phyloP scores from a whole-genome alignment of 192 early-diverging fungal genomes.

The Entomortierella beljakovae region DNA sequence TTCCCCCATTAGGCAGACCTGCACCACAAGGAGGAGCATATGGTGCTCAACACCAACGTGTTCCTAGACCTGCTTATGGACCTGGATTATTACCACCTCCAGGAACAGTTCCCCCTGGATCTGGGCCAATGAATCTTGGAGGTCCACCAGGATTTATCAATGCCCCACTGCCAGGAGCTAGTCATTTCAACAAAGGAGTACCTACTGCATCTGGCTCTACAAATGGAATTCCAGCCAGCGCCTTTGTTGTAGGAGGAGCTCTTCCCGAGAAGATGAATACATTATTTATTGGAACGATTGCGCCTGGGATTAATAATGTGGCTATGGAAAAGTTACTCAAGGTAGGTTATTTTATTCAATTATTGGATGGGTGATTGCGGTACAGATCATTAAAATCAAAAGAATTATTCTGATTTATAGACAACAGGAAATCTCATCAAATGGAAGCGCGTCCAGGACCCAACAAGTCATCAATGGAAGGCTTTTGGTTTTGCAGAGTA shows the following conservation, averaged over 20 bases:
- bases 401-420: constrained; percentile 42
- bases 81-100: constrained; percentile 25
- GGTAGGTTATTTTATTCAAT: too few relatives aligned
- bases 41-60: constrained; percentile 6
- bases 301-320: constrained; percentile 73
- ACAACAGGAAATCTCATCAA: constrained; percentile 72
- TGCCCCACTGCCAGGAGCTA: neutral
- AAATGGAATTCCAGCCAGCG: neutral
- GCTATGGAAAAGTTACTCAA: constrained; percentile 74
- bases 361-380: too few relatives aligned
- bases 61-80: constrained; percentile 23
- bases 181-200: neutral
- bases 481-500: constrained; percentile 83
- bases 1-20: neutral
- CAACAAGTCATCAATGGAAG: constrained; percentile 60
- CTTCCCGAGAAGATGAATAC: constrained; percentile 72
- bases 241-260: constrained; percentile 35
- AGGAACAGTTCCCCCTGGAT: constrained; percentile 5
- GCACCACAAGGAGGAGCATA: constrained; percentile 1
- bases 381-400: too few relatives aligned
- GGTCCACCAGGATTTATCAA: constrained; percentile 11
- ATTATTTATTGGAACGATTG: constrained; percentile 76
- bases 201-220: neutral
- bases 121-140: constrained; percentile 10
- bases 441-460: constrained; percentile 81